phyloP scores from a whole-genome alignment of 1,284 basidiomycete genomes.

The Boletus mariae region DNA sequence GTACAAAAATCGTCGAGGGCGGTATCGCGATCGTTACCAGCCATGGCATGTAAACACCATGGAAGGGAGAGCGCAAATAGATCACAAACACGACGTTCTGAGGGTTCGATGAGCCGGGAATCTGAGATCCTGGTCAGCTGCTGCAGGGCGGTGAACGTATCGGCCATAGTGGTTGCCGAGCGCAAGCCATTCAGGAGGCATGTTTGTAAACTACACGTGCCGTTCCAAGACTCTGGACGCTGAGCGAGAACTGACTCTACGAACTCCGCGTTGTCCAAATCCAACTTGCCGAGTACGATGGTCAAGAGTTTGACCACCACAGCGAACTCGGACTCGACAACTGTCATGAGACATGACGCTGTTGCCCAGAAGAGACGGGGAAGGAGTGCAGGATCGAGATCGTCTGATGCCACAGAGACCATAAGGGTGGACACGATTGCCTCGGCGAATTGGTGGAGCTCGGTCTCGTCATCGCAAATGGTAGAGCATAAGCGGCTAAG shows the following conservation, averaged over 20 bases:
- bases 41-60: slow-evolving; percentile 84
- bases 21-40: slow-evolving; percentile 59
- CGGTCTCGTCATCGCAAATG: slow-evolving; percentile 66
- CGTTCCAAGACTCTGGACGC: slow-evolving; percentile 74
- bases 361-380: slow-evolving; percentile 90
- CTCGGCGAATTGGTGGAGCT: slow-evolving; percentile 77
- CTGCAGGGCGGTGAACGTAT: slow-evolving; percentile 71
- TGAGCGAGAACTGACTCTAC: slow-evolving; percentile 64
- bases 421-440: slow-evolving; percentile 82
- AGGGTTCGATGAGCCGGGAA: slow-evolving; percentile 68
- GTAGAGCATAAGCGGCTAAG: slow-evolving; percentile 85
- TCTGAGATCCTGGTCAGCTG: slow-evolving; percentile 62
- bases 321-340: slow-evolving; percentile 78
- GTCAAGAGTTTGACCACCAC: slow-evolving; percentile 70
- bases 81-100: slow-evolving; percentile 74
- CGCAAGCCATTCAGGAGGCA: slow-evolving; percentile 80
- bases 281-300: slow-evolving; percentile 66
- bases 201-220: slow-evolving; percentile 64
- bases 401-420: slow-evolving; percentile 57
- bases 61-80: slow-evolving; percentile 84
- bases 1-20: slow-evolving; percentile 69
- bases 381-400: slow-evolving; percentile 59
- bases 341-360: slow-evolving; percentile 79
- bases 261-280: slow-evolving; percentile 66
- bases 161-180: slow-evolving; percentile 68